A percentile compares a stretch with the other conserved stretches of the same genome.
These are phyloP conservation scores for Zoysia japonica DNA, from an alignment of 176 grass and related monocot species.

Conservation along the genomic window DNA sequence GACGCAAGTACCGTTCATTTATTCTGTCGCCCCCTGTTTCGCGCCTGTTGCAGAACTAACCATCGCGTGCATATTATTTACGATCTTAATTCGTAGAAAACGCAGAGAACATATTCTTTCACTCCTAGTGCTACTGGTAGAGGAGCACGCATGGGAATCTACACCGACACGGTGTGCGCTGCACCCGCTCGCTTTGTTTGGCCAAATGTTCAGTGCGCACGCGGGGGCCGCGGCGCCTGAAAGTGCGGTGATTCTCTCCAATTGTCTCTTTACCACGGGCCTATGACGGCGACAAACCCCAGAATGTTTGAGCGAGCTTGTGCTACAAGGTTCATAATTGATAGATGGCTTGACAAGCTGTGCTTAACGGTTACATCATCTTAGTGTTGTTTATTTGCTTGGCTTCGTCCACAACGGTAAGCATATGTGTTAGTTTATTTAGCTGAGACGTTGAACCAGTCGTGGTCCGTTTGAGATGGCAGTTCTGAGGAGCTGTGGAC, in stretches of 20 bases:
- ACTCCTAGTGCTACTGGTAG: no score
- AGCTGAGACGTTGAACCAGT: background rate
- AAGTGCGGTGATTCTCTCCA: background rate
- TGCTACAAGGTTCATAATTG: background rate
- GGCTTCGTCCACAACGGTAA: background rate
- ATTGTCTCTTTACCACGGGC: background rate
- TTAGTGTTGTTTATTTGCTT: background rate
- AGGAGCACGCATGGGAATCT: no score
- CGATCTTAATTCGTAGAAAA: no score
- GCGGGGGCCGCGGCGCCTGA: conserved; percentile 13
- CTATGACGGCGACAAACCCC: background rate
- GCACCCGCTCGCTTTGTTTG: background rate
- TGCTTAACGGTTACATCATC: background rate
- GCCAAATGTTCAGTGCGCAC: background rate
- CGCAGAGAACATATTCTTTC: no score
- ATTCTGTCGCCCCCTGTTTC: no score
- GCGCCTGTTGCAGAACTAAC: no score
- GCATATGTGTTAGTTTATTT: background rate
- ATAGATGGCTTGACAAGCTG: background rate
- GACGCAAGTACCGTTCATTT: no score
- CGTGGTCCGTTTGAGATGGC: background rate
- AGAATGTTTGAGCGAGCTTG: background rate
- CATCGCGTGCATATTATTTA: no score
- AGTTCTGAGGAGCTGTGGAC: background rate
- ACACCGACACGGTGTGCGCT: background rate